Conservation (phyloP, 202 grass and related monocot genomes). For the Elaeis oleifera region DNA sequence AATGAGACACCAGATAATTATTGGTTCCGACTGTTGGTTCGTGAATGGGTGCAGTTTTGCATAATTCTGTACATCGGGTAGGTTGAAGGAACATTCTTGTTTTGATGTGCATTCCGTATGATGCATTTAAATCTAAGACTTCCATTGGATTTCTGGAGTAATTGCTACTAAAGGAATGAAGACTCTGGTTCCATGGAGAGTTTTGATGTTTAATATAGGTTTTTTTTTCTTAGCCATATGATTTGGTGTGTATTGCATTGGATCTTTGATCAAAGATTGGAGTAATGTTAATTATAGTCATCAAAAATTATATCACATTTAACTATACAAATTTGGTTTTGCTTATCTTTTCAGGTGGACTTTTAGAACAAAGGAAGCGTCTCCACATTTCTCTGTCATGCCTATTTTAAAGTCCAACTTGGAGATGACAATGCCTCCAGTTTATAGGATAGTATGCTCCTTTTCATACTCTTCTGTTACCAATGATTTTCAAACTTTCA, state of each 20-base stretch:
- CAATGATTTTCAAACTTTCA: not conserved
- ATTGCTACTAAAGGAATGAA: no score
- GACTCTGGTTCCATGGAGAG: no score
- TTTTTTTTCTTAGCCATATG: no score
- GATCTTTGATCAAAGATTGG: no score
- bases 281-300: no score
- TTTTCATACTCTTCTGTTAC: not conserved
- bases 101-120: not conserved
- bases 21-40: conserved; percentile 86
- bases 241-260: no score
- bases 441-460: conserved; percentile 82
- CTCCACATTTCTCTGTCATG: conserved; percentile 59
- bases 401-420: conserved; percentile 55
- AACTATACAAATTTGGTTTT: not conserved
- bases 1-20: conserved; percentile 80
- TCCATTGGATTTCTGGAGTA: no score
- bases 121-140: no score
- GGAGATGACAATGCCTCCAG: conserved; percentile 63
- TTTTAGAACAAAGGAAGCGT: conserved; percentile 80
- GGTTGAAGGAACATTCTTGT: conserved; percentile 12
- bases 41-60: conserved; percentile 93
- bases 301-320: no score
- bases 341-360: conserved; percentile 57
- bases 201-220: no score
- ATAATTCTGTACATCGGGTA: conserved; percentile 94